Base-by-base conservation (phyloP, 2,329 filamentous ascomycete genomes). In the Fusarium irregulare region DNA sequence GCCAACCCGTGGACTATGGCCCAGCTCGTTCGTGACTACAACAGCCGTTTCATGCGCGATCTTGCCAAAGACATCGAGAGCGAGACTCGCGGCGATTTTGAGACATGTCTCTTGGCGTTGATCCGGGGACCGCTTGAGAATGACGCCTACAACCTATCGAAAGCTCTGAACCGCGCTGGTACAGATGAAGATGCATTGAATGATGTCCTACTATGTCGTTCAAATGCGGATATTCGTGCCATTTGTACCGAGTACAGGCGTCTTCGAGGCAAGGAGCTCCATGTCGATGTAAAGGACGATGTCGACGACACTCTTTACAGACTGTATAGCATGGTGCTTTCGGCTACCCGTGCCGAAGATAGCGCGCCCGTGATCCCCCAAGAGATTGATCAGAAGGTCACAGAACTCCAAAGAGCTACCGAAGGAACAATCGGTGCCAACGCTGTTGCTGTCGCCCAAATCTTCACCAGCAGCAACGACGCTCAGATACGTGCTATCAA, bases 191-290 rank as follows among this genome's bases (percentile, higher is more conserved):
- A 77, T 23, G 76, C 78, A 6, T 64, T 81, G 8, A 78, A 77
- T 12, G 78, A 80, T 18, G 76, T 80, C 5, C 72, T 81, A 1
- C 62, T 80, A 1, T 76, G 76, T 23, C 79, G 79, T 0, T 79
- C 78, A 13, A 81, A 81, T 28, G 78, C 79, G 4, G 79, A 81
- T 41, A 73, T 80, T 2, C 72, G 75, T 6, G 79, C 77, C 14
- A 80, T 81, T 10, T 21, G 32, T 2, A 64, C 71, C 5, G 76
- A 79, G 62, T 81, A 79, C 32, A 73, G 59, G 51, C 73, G 72
- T 6, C 49, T 74, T 44, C 68, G 71, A 3, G 76, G 74, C 49
- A 71, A 66, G 3, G 78, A 80, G 3, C 71, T 81, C 6, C 55
- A 78, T 0, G 61, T 66, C 1, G 76, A 78, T 47, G 75, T 80